Evolutionary conservation across 371 early-diverging fungal genomes (phyloP), one percentile per base, ranked within the genome.

Genomic region (Rhizomucor pusillus): DNA sequence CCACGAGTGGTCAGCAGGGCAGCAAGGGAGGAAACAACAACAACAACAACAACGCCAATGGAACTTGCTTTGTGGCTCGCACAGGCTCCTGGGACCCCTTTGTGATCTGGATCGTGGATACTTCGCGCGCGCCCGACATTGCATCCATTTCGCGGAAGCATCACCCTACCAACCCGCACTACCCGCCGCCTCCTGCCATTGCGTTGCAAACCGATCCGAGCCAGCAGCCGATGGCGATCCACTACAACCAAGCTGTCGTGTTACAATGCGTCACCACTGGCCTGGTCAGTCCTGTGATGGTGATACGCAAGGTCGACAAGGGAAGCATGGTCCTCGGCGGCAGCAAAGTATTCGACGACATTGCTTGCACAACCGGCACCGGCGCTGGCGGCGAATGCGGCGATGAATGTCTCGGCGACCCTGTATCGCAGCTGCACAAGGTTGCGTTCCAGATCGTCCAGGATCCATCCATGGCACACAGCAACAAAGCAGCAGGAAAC

Each of bases 371-470:
- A 11, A 59, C 63, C 16, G 47, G 37, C 14, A 14, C 9, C 11
- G 11, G 14, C 9, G 37, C 33, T 43, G 75, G 79, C 36, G 79
- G 79, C 3, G 79, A 79, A 61, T 75, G 66, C 34, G 79, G 75
- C 19, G 74, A 80, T 54, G 80, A 79, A 51, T 66, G 67, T 0
- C 37, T 79, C 0, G 79, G 79, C 13, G 79, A 79, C 57, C 91
- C 94, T 4, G 89, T 95, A 0, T 90, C 91, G 11, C 94, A 93
- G 65, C 73, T 95, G 23, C 94, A 95, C 77, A 93, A 93, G 70
- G 85, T 94, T 2, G 91, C 92, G 1, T 90, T 95, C 62, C 89
- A 94, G 68, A 81, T 91, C 40, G 80, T 81, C 13, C 76, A 78
- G 36, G 75, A 77, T 41, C 67, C 73, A n/a, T 56, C 71, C 0